Conservation (phyloP, 2,329 filamentous ascomycete species). For the Botrytis squamosa region DNA sequence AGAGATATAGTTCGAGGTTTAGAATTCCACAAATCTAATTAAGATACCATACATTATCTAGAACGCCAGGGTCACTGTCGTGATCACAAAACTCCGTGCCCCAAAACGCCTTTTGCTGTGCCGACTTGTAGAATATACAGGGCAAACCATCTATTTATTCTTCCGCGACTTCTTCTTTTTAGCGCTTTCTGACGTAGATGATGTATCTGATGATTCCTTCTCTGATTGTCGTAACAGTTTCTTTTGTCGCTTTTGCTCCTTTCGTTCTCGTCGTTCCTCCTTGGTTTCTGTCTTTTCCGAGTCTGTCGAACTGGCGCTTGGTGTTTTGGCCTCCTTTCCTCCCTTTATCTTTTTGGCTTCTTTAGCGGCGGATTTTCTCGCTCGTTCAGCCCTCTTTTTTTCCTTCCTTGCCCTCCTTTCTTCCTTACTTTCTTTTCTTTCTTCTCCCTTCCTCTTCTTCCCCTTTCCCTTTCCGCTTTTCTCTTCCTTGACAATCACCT, state of each 20-base stretch:
- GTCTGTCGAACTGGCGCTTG: background rate
- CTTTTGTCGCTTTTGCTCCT: conserved; percentile 42
- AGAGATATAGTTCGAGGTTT: conserved; percentile 40
- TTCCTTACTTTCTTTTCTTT: conserved; percentile 39
- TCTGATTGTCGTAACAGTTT: conserved; percentile 32
- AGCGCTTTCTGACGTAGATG: conserved; percentile 34
- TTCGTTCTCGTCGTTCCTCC: conserved; percentile 42
- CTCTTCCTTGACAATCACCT: conserved; percentile 27
- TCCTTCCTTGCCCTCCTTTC: conserved; percentile 41
- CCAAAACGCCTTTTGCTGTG: conserved; percentile 31
- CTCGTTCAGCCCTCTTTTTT: conserved; percentile 39
- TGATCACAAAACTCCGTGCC: conserved; percentile 23
- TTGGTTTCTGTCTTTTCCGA: conserved; percentile 32
- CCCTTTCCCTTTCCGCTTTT: conserved; percentile 37
- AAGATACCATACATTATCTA: conserved; percentile 23
- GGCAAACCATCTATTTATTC: conserved; percentile 15
- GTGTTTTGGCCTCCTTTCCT: background rate
- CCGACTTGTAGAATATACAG: conserved; percentile 14
- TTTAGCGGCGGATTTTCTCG: conserved; percentile 23
- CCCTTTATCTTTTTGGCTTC: conserved; percentile 2
- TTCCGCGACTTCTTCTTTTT: conserved; percentile 38
- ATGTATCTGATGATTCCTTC: conserved; percentile 25
- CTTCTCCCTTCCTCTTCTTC: conserved; percentile 30
- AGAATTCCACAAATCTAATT: conserved; percentile 22
- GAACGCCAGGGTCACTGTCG: conserved; percentile 22